phyloP scores from a whole-genome alignment of 176 grass and related monocot genomes.

The Aegilops speltoides region DNA sequence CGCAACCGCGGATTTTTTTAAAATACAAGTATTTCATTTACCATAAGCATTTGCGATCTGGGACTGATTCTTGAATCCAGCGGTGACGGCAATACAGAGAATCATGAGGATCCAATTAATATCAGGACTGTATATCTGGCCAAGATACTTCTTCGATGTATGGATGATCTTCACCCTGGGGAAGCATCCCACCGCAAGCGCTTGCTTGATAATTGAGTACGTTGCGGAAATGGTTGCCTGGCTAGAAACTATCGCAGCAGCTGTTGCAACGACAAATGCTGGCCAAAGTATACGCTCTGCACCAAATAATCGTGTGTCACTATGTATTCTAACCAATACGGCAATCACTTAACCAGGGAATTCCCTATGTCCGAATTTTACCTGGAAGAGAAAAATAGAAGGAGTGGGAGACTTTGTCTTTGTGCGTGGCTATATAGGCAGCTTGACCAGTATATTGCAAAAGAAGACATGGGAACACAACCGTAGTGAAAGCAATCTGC shows the following conservation, averaged over 20 bases:
- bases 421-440: slow-evolving; percentile 61
- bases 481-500: slow-evolving; percentile 78
- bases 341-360: not conserved
- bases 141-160: slow-evolving; percentile 74
- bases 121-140: slow-evolving; percentile 94
- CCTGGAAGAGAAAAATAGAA: slow-evolving; percentile 86
- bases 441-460: slow-evolving; percentile 92
- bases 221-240: slow-evolving; percentile 91
- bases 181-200: slow-evolving; percentile 81
- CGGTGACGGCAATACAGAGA: slow-evolving; percentile 75
- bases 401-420: slow-evolving; percentile 14
- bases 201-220: slow-evolving; percentile 89
- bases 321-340: not conserved
- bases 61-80: slow-evolving; percentile 62
- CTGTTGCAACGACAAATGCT: slow-evolving; percentile 61
- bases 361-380: slow-evolving; percentile 7
- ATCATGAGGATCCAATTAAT: slow-evolving; percentile 89
- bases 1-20: not conserved
- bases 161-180: slow-evolving; percentile 85
- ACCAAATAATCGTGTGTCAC: not conserved
- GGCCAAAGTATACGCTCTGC: slow-evolving; percentile 78
- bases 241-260: slow-evolving; percentile 84
- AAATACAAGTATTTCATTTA: slow-evolving; percentile 3
- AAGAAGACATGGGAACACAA: slow-evolving; percentile 88
- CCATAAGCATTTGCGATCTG: slow-evolving; percentile 95